Percentiles rank a stretch among this genome's conserved stretches.
These are phyloP conservation scores for Nicotiana obtusifolia DNA, from an alignment of 257 asterid genomes.

Conservation along the genomic window DNA sequence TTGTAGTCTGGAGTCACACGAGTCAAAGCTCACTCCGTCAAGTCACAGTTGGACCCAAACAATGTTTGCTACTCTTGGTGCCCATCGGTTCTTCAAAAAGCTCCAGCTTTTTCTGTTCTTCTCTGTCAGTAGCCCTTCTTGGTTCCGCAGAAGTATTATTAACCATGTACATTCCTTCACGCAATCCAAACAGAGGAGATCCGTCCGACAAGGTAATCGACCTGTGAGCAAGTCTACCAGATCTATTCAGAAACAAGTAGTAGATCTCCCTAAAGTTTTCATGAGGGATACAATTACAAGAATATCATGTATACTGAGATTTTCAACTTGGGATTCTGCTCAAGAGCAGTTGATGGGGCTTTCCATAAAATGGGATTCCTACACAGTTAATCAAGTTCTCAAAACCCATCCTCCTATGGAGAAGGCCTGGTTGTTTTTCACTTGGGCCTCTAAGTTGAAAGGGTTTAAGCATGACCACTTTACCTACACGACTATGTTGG, in stretches of 20 bases:
- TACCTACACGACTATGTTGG: constrained; percentile 92
- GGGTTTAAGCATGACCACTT: constrained; percentile 83
- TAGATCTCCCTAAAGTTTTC: constrained; percentile 29
- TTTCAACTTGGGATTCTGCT: constrained; percentile 80
- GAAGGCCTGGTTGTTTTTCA: constrained; percentile 91
- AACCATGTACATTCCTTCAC: background rate
- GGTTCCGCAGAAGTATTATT: constrained; percentile 16
- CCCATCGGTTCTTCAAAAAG: constrained; percentile 29
- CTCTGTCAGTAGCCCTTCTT: constrained; percentile 16
- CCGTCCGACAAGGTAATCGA: constrained; percentile 20
- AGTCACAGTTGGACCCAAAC: background rate
- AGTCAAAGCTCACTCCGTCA: background rate
- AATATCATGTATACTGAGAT: constrained; percentile 55
- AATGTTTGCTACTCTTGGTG: constrained; percentile 34
- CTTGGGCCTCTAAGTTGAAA: constrained; percentile 56
- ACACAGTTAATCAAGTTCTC: constrained; percentile 79
- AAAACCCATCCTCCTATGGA: constrained; percentile 94
- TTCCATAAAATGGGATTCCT: constrained; percentile 80
- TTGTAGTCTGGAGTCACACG: background rate
- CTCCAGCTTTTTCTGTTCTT: constrained; percentile 19
- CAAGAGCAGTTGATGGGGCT: constrained; percentile 51
- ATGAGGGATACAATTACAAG: constrained; percentile 47
- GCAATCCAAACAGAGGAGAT: constrained; percentile 19
- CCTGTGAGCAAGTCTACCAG: constrained; percentile 19
- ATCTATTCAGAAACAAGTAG: constrained; percentile 24